A percentile compares a stretch with the other conserved stretches of the same genome.
These are phyloP conservation scores for Ophiostoma perfectum DNA, from an alignment of 2,329 filamentous ascomycete species.

Conservation along the genomic window DNA sequence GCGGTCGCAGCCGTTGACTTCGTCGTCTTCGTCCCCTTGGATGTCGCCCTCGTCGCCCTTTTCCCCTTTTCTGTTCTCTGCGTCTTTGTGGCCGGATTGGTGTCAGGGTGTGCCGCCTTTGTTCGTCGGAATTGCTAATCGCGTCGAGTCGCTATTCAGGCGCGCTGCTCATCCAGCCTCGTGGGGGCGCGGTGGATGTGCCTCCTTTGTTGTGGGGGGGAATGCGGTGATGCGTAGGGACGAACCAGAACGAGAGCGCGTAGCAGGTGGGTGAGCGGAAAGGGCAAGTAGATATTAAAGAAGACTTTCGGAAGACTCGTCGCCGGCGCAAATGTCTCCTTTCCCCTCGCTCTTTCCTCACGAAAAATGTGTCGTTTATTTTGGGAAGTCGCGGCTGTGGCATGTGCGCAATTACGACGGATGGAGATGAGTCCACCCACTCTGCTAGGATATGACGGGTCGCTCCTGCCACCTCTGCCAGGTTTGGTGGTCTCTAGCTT, in stretches of 20 bases:
- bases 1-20: neutral
- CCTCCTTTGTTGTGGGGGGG: neutral
- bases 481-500: neutral
- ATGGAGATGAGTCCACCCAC: neutral
- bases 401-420: conserved; percentile 19
- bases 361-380: conserved; percentile 9
- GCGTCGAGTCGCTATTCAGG: conserved; percentile 1
- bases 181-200: neutral
- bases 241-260: neutral
- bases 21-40: neutral
- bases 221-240: neutral
- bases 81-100: conserved; percentile 4
- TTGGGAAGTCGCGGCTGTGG: conserved; percentile 20
- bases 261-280: neutral
- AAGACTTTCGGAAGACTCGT: too few species aligned
- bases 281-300: neutral
- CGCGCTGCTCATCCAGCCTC: neutral
- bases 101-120: neutral
- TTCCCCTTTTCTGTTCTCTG: neutral
- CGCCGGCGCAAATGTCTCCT: neutral
- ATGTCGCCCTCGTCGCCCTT: neutral
- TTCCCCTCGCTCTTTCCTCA: conserved; percentile 11
- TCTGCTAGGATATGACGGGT: neutral
- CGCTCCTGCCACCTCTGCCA: neutral
- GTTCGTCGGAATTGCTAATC: neutral